Conservation (phyloP, 2,329 filamentous ascomycete species). For the Alternaria brassicicola region DNA sequence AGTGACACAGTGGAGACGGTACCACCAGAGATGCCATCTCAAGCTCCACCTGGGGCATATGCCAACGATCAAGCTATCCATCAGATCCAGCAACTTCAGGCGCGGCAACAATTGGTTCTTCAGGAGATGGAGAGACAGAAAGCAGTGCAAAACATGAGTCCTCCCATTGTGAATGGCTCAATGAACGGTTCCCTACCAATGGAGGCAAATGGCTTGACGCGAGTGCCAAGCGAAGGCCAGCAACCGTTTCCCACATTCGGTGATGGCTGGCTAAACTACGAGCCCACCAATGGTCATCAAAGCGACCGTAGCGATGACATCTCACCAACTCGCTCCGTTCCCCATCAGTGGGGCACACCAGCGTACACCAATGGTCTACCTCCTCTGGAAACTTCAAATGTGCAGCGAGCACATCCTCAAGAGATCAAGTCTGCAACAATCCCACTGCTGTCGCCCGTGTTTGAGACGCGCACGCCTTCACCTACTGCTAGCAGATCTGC, state of each 20-base stretch:
- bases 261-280: conserved; percentile 38
- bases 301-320: conserved; percentile 32
- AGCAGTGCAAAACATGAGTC: conserved; percentile 25
- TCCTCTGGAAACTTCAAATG: conserved; percentile 52
- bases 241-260: conserved; percentile 36
- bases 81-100: conserved; percentile 34
- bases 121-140: conserved; percentile 45
- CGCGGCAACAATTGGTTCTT: conserved; percentile 39
- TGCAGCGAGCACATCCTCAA: conserved; percentile 48
- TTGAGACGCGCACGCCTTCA: conserved; percentile 74
- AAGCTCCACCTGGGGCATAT: conserved; percentile 32
- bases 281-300: conserved; percentile 30
- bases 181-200: conserved; percentile 21
- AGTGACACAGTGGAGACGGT: conserved; percentile 37
- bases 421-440: conserved; percentile 49
- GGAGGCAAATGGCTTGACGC: conserved; percentile 30
- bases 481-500: conserved; percentile 62
- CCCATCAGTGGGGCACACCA: conserved; percentile 40
- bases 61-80: conserved; percentile 32
- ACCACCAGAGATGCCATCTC: conserved; percentile 25
- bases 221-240: conserved; percentile 31
- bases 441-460: conserved; percentile 71
- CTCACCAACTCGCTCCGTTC: conserved; percentile 38
- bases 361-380: conserved; percentile 40
- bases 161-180: conserved; percentile 37